Evolutionary conservation across 768 basidiomycete species (phyloP).

Genomic region (Termitomyces sp.): DNA sequence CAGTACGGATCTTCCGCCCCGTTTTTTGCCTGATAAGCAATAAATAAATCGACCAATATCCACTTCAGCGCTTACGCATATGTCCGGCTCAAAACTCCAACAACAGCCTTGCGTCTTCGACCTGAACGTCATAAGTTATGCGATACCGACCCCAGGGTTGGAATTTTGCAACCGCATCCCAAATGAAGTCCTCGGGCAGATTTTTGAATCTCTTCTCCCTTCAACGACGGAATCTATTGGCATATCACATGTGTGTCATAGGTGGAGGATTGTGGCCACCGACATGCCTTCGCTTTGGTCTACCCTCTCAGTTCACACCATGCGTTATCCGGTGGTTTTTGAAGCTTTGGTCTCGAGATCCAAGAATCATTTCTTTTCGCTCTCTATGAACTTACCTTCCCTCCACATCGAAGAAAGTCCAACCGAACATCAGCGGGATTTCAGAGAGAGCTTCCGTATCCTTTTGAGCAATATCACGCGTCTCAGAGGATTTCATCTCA

Average conservation of each 20-base stretch:
- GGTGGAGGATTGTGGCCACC: constrained; percentile 3
- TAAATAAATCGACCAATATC: too few species aligned
- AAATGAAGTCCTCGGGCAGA: constrained; percentile 1
- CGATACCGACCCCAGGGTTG: neutral
- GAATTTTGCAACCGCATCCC: neutral
- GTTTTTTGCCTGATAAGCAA: too few species aligned
- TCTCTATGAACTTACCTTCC: neutral
- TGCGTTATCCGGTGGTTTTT: constrained; percentile 2
- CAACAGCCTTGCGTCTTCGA: neutral
- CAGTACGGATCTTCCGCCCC: too few species aligned
- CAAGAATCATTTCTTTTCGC: neutral
- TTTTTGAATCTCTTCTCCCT: neutral
- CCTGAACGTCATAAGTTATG: constrained; percentile 4
- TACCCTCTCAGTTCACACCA: neutral
- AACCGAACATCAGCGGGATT: neutral
- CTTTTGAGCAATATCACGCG: neutral
- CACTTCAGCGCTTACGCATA: too few species aligned
- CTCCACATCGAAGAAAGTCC: neutral
- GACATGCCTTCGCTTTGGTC: constrained; percentile 2
- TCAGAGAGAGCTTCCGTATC: constrained; percentile 4
- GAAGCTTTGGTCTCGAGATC: constrained; percentile 8
- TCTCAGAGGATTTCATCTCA: neutral
- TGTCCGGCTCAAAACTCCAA: too few species aligned
- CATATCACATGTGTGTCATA: constrained; percentile 7
- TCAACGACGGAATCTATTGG: neutral